Conservation (phyloP, 495 filamentous ascomycete species). For the Friedmanniomyces simplex region DNA sequence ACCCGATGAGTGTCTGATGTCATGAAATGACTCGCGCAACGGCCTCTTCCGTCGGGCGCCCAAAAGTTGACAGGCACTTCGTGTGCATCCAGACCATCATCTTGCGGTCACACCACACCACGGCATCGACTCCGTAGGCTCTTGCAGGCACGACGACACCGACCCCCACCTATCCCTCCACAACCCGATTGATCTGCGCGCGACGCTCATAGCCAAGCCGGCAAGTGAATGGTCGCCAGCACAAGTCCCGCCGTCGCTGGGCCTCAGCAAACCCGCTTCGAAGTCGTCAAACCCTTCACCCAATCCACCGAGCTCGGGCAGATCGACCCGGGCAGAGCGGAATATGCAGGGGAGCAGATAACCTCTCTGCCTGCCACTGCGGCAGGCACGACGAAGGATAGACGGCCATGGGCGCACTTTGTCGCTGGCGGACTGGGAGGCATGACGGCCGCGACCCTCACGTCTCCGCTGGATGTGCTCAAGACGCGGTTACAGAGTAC, state of each 20-base stretch:
- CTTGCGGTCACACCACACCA: too few relatives aligned
- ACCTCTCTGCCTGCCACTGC: slow-evolving; percentile 33
- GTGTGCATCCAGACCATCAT: too few relatives aligned
- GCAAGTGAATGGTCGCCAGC: slow-evolving; percentile 3
- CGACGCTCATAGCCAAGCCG: not conserved
- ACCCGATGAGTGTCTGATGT: not conserved
- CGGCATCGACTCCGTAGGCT: too few relatives aligned
- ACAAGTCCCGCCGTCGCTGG: not conserved
- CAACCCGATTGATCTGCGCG: too few relatives aligned
- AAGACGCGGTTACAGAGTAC: slow-evolving; percentile 86
- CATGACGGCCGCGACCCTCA: slow-evolving; percentile 78
- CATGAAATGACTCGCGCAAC: too few relatives aligned
- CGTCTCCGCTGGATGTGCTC: slow-evolving; percentile 79
- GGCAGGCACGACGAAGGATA: slow-evolving; percentile 32
- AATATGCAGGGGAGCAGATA: slow-evolving; percentile 29
- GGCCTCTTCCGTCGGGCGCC: too few relatives aligned
- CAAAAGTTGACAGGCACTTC: too few relatives aligned
- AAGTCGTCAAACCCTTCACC: slow-evolving; percentile 19
- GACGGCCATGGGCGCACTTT: slow-evolving; percentile 79
- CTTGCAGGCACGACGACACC: too few relatives aligned
- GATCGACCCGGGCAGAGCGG: slow-evolving; percentile 36
- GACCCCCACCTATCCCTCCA: too few relatives aligned
- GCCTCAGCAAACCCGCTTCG: not conserved
- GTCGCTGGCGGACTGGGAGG: slow-evolving; percentile 80
- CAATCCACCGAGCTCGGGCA: slow-evolving; percentile 57